Base-by-base conservation (phyloP, 345 rosid genomes). In the Linum lewisii region DNA sequence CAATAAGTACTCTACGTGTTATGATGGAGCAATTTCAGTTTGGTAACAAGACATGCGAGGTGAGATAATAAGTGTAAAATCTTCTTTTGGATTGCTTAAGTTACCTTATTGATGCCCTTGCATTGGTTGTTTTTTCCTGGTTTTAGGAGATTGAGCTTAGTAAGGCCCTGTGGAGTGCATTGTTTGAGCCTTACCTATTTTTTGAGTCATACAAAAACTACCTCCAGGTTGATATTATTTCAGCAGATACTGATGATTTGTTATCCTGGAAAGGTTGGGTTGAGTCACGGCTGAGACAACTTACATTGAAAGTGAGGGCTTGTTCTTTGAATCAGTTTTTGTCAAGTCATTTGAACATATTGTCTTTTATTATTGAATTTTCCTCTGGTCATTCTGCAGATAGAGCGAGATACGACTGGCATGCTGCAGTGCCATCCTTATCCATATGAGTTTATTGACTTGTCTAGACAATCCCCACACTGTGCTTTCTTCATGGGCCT, bases 201-300 rank as follows among this genome's bases (percentile, higher is more conserved):
- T 52, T 52, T 52, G 56, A 52, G 22, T 21, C 56, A 20, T 52
- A 52, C 56, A 52, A 52, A 52, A 52, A 52, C 56, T 52, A 52
- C 56, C 25, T 52, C 24, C 56, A 52, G 21, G 56, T 52, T 19
- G 56, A 52, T 24, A 52, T 52, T 6, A 21, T 52, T 52, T 24
- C 22, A 20, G 56, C 56, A 52, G 56, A 52, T 52, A 24, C 56
- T 19, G 56, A 52, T 52, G 56, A 52, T 52, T 21, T 52, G 24
- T 24, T 52, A 10, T 19, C 56, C 20, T 52, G 56, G 56, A 52
- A 52, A 52, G 56, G 56, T 13, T 52, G 56, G 56, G 56, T 52
- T 52, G 56, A 52, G 25, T 52, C 56, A 20, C 56, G 56, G 56
- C 56, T 52, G 23, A 52, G 56, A 52, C 56, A 52, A 52, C 56